A percentile compares a stretch with the other conserved stretches of the same genome.
Conservation (phyloP, 129 eudicot genomes). For the Solidago caesia region DNA sequence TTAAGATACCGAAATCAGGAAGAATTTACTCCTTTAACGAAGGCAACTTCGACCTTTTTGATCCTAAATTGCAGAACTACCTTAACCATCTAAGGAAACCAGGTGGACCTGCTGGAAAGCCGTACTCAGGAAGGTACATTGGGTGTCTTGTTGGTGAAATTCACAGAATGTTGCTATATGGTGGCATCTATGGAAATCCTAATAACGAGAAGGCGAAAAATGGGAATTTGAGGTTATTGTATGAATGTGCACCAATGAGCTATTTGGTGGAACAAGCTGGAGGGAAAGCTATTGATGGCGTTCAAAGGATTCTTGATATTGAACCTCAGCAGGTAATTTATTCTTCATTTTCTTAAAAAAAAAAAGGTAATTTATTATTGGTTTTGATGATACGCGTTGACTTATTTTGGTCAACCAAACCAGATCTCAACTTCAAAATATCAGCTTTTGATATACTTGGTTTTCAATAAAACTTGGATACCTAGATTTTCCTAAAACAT, state of each 20-base stretch:
- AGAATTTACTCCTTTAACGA: slow-evolving; percentile 90
- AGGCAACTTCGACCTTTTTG: slow-evolving; percentile 81
- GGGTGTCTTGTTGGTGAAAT: slow-evolving; percentile 94
- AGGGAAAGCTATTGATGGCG: slow-evolving; percentile 86
- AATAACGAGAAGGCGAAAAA: slow-evolving; percentile 60
- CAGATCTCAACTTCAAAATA: slow-evolving; percentile 10
- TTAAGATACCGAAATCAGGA: slow-evolving; percentile 73
- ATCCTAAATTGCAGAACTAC: slow-evolving; percentile 66
- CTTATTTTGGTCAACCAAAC: slow-evolving; percentile 18
- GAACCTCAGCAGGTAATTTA: slow-evolving; percentile 61
- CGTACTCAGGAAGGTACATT: slow-evolving; percentile 83
- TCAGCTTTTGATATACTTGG: not conserved
- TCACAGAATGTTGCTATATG: slow-evolving; percentile 80
- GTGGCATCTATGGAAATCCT: slow-evolving; percentile 91
- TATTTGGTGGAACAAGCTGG: slow-evolving; percentile 95
- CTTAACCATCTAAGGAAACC: slow-evolving; percentile 71
- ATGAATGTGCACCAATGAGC: slow-evolving; percentile 99
- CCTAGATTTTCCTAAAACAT: not conserved
- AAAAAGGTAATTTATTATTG: not conserved
- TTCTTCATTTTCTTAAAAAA: not conserved
- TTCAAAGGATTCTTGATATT: slow-evolving; percentile 77
- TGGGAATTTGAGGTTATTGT: slow-evolving; percentile 89
- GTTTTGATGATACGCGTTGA: slow-evolving; percentile 1
- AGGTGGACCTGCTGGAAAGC: slow-evolving; percentile 80
- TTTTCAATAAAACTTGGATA: not conserved